Base-by-base conservation (phyloP, 1,284 basidiomycete species). In the Porogramme epimiltina region DNA sequence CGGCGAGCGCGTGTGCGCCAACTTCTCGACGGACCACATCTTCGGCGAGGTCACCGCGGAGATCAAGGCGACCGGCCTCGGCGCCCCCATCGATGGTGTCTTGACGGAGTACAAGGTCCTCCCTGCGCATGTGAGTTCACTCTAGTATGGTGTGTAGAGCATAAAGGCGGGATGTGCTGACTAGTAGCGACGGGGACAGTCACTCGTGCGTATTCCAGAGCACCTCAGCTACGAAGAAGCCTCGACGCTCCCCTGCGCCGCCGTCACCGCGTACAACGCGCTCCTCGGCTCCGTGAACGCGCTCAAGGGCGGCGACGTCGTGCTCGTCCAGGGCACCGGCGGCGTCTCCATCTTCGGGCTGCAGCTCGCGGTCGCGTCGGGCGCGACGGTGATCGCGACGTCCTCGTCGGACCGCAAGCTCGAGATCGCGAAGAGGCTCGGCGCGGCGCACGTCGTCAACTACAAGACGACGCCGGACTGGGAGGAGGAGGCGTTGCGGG, bases 1-100 rank as follows among this genome's bases (percentile, higher is more conserved):
- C 3, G 83, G 84, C 11, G 82, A 87, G 61, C 77, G 81, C 18
- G 81, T 86, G 48, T 77, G 71, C 39, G 49, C 60, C 42, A 63
- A 61, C 53, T 62, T 65, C 47, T 26, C 53, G 9, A 31, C 45
- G 13, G 62, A 59, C 47, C 56, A 62, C 36, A 22, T 65, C 37
- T 49, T 41, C 31, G 63, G 63, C 3, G 59, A 61, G 18, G 20
- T 47, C 39, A 52, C 44, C 1, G 40, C 42, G 9, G 52, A 60
- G 8, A 73, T 65, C 31, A 61, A 61, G 39, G 43, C 47, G 1
- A 72, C 72, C 0, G 65, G 70, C 1, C 68, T 84, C 36, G 84
- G 84, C 24, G 82, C 74, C 0, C 64, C 65, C 18, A 57, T 70
- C 4, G 73, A 82, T 54, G 85, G 84, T 4, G 79, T 85, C 6